Evolutionary conservation across 192 early-diverging fungal species (phyloP), one percentile per base, ranked within the genome.

Genomic region (Gaertneriomyces sp.): DNA sequence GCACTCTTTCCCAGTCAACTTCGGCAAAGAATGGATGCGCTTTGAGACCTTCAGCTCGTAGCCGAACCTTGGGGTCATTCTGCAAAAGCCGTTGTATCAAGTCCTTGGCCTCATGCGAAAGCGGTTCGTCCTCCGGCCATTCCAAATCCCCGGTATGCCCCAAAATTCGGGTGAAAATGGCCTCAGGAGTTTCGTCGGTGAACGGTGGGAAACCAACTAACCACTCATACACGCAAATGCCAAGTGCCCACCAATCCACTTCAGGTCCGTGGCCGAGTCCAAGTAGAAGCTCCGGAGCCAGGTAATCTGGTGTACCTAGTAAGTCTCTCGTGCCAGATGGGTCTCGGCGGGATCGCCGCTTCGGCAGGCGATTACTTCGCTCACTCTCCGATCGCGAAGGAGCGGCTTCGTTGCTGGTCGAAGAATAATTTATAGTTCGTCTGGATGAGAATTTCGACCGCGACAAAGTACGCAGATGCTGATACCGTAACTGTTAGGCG

Each of bases 161-260:
- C 11, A 96, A 81, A 73, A 96, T 96, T 66, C 94, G 93, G 61
- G 79, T 78, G 71, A 95, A 96, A 57, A 96, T 96, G 5, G 80
- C 80, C 69, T 94, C 90, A 5, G 91, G 88, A 1, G 86, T 73
- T 16, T 94, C 90, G 71, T 92, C 94, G 56, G 86, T 91, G 63
- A 96, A 96, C 0, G 94, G 94, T 33, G 94, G 93, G 60, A 90
- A 90, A 41, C 94, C 94, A 10, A 83, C 80, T 47, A 96, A 65
- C 76, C 91, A 93, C 74, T 98, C 95, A 72, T 89, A 98, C 38
- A 95, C 63, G 53, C 92, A 91, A 39, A 96, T 87, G 25, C 96
- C 96, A 12, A 97, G 71, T 1, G 92, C 85, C 96, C 96, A 98
- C 93, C 93, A 98, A 65, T 98, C 96, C 7, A 96, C 96, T 3